Conservation (phyloP, 352 stramenopile species). For the Pythium angustatum region DNA sequence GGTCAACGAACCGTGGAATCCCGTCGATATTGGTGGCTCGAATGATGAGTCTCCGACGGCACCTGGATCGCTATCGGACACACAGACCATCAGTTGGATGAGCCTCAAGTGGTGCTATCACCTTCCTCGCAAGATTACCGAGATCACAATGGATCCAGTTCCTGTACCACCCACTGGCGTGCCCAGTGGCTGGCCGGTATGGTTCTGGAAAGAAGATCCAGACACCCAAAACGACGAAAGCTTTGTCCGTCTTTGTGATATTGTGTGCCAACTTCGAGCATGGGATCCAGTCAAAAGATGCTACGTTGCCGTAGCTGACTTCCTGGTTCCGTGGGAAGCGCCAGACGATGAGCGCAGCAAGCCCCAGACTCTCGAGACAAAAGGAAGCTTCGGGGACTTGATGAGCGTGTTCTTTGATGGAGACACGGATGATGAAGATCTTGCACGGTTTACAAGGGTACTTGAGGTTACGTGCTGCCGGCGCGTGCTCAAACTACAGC, state of each 20-base stretch:
- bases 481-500: constrained; percentile 37
- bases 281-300: constrained; percentile 56
- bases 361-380: constrained; percentile 38
- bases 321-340: constrained; percentile 75
- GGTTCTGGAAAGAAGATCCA: constrained; percentile 37
- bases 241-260: constrained; percentile 52
- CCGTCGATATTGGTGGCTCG: constrained; percentile 12
- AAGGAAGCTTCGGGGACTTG: constrained; percentile 63
- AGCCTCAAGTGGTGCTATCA: constrained; percentile 82
- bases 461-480: constrained; percentile 26
- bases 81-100: constrained; percentile 73
- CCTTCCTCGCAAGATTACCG: constrained; percentile 53
- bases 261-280: constrained; percentile 71
- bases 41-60: background rate
- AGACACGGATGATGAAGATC: constrained; percentile 46
- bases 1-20: constrained; percentile 61
- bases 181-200: constrained; percentile 61
- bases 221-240: constrained; percentile 8
- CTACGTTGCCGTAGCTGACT: constrained; percentile 61
- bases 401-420: constrained; percentile 76
- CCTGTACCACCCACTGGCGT: constrained; percentile 61
- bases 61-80: constrained; percentile 30
- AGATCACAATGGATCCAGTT: constrained; percentile 56
- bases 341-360: constrained; percentile 4
- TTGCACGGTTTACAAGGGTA: constrained; percentile 32